Evolutionary conservation across 106 monocot species (phyloP), one percentile per base, ranked within the genome.

Genomic region (Ottelia alismoides): DNA sequence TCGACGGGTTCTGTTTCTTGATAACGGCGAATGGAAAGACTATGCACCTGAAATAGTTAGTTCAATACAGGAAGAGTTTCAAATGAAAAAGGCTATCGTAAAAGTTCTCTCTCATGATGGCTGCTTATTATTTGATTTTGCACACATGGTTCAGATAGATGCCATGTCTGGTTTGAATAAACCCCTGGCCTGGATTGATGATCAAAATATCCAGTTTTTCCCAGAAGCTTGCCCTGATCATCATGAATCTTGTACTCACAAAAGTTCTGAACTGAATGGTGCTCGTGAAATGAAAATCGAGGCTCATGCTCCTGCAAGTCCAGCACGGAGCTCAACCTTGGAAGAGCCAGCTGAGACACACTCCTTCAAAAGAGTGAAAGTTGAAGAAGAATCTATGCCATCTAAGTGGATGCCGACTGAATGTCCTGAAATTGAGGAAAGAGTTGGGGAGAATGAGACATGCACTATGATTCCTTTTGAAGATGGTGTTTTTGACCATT

Each of bases 111-210:
- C 56, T 60, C 30, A 70, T 35, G 65, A 61, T 47, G 27, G 60
- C 20, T 69, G 74, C 23, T 56, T 78, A 29, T 63, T 92, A 55
- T 56, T 92, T 50, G 81, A 92, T 53, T 92, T 82, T 63, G 65
- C 85, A n/a, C 85, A 73, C 66, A 85, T 75, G 85, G 55, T 82
- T 53, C 65, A 63, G 28, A 70, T 92, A 52, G 70, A 82, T 55
- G 52, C 56, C 26, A 65, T 62, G 26, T 73, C 78, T 20, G 66
- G 61, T 20, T 48, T 68, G 28, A 52, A 67, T 45, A 85, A 69
- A 55, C 85, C 78, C 9, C 48, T 84, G 28, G 88, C 79, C 17
- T 88, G 88, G 88, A 65, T 88, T 67, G 88, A 88, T 66, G 72
- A 62, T 27, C 31, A 83, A 45, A 79, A 62, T 4, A 70, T 62